These are phyloP conservation scores for Podospora pseudoanserina DNA, from an alignment of 495 filamentous ascomycete genomes.

Conservation along the genomic window DNA sequence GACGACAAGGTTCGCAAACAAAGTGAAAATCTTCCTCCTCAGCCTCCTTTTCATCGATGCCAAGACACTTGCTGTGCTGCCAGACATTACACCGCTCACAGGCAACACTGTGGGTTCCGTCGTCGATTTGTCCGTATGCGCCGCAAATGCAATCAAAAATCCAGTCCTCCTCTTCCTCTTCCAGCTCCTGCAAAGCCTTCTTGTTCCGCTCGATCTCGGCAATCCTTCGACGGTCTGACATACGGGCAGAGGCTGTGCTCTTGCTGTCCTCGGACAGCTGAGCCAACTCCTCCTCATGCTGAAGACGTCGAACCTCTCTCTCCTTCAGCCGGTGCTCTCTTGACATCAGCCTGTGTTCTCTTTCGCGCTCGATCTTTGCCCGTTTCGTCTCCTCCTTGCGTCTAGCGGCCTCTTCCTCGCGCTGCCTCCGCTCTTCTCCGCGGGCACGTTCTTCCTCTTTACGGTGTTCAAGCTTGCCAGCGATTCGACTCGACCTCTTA, in stretches of 20 bases:
- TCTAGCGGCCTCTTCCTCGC: constrained; percentile 60
- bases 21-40: constrained; percentile 87
- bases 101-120: constrained; percentile 88
- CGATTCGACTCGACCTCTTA: constrained; percentile 86
- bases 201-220: constrained; percentile 73
- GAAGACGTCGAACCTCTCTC: constrained; percentile 71
- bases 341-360: constrained; percentile 77
- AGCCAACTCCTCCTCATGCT: constrained; percentile 79
- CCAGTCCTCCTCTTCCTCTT: constrained; percentile 79
- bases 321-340: constrained; percentile 80
- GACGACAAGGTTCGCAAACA: constrained; percentile 74
- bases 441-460: constrained; percentile 64
- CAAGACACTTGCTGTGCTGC: constrained; percentile 92
- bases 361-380: constrained; percentile 65
- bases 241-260: constrained; percentile 57
- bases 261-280: constrained; percentile 71
- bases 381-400: constrained; percentile 65
- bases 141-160: constrained; percentile 93
- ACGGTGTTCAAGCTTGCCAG: constrained; percentile 73
- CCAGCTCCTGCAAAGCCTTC: constrained; percentile 67
- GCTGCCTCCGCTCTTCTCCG: constrained; percentile 69
- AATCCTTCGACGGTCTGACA: constrained; percentile 75
- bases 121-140: constrained; percentile 84
- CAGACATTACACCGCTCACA: constrained; percentile 94
- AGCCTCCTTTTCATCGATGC: constrained; percentile 69